phyloP scores from a whole-genome alignment of 1,284 basidiomycete species.

The Ustilago lituana region DNA sequence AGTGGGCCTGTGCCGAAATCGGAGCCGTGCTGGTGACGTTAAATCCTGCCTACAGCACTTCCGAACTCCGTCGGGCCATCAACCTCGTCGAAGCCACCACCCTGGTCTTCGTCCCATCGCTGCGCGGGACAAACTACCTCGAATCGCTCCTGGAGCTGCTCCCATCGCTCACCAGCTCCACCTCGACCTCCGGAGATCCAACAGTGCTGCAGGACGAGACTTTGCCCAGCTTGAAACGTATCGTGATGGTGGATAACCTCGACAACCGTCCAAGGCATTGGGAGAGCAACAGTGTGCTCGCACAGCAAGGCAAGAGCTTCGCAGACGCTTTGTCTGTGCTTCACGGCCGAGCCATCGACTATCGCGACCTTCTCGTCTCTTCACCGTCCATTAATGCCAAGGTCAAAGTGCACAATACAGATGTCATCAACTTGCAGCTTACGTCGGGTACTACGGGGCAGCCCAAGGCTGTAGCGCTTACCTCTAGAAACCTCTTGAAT shows the following conservation, averaged over 20 bases:
- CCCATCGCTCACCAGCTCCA: conserved; percentile 74
- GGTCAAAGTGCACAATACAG: conserved; percentile 71
- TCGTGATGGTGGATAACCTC: conserved; percentile 77
- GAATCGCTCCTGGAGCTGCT: conserved; percentile 71
- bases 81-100: conserved; percentile 76
- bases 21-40: conserved; percentile 83
- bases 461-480: conserved; percentile 57
- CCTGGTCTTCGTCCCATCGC: conserved; percentile 77
- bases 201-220: conserved; percentile 72
- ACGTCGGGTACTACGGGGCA: conserved; percentile 44
- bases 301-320: conserved; percentile 40
- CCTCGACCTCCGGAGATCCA: conserved; percentile 38
- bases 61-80: conserved; percentile 76
- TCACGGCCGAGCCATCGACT: conserved; percentile 39
- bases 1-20: conserved; percentile 82
- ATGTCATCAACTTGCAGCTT: conserved; percentile 77
- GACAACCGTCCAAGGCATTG: conserved; percentile 43
- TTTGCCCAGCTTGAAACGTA: conserved; percentile 75
- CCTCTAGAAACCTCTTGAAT: conserved; percentile 77
- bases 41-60: conserved; percentile 80
- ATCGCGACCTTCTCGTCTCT: conserved; percentile 49
- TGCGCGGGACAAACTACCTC: conserved; percentile 51
- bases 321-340: conserved; percentile 39
- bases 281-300: conserved; percentile 52
- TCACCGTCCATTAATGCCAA: conserved; percentile 74